Evolutionary conservation across 306 rosid genomes (phyloP), one percentile per base, ranked within the genome.

Genomic region (Vigna hirtella): DNA sequence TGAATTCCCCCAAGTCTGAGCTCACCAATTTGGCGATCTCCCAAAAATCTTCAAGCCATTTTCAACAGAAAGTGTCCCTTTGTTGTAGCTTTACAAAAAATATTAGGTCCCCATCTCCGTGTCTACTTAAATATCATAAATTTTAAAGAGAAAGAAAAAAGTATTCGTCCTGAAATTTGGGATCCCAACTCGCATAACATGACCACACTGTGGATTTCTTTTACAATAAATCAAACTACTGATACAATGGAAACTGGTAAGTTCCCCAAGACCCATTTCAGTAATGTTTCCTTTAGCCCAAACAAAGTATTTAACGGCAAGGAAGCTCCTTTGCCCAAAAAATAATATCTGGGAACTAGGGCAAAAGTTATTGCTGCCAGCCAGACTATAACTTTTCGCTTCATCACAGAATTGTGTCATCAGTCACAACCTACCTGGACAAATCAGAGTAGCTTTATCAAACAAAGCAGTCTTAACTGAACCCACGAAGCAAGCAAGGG

Each of bases 1-100:
- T 62, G 81, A 68, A 74, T 58, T 78, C 69, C 82, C 9, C 82
- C 9, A 75, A 78, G 75, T 62, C 66, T 17, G 20, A 45, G 57
- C 69, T 72, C 66, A 42, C 81, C 73, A 79, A 71, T 57, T 77
- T 77, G 75, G 75, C 17, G 72, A 72, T 77, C 77, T 45, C 62
- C 66, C 50, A 57, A 79, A 76, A 8, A 56, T 56, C 49, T 43
- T 42, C 70, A 81, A 71, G 58, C 72, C 62, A 66, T 64, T 79
- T 73, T 74, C 75, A 52, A 80, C 85, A 79, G 79, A 77, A 73
- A 65, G 58, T 58, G 79, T 18, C 65, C 68, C 69, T 64, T 79
- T 64, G 53, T 47, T 62, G 56, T 22, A 16, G 64, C 70, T 56
- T 86, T 81, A 57, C 66, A 30, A 83, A 80, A 70, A 80, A 64